Evolutionary conservation across 202 grass and related monocot species (phyloP).

Genomic region (Panicum hallii): DNA sequence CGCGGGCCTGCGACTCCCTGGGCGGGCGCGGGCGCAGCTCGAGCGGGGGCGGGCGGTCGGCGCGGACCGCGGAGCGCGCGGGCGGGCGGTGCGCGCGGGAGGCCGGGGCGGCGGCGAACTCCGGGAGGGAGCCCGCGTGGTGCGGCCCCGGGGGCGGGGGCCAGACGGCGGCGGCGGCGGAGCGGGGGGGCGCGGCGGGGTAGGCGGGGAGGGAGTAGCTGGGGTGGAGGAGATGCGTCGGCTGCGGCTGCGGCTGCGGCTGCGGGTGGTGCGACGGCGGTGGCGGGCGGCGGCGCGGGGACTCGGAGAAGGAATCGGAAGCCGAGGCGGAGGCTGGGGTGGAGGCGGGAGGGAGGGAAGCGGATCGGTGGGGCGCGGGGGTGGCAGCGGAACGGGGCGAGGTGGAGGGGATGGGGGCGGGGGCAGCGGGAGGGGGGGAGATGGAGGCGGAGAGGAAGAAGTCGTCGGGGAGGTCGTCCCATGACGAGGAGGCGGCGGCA

Average conservation of each 20-base stretch:
- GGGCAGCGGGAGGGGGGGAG: constrained; percentile 32
- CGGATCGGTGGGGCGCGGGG: constrained; percentile 22
- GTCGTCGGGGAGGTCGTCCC: constrained; percentile 72
- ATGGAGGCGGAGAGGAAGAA: constrained; percentile 76
- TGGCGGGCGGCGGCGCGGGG: constrained; percentile 11
- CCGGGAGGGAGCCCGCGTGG: constrained; percentile 54
- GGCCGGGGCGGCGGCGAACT: constrained; percentile 53
- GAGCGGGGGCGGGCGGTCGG: constrained; percentile 61
- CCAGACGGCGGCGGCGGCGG: constrained; percentile 26
- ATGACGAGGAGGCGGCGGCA: constrained; percentile 46
- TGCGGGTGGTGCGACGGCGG: not conserved
- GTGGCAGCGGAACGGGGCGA: constrained; percentile 3
- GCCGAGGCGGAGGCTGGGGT: constrained; percentile 20
- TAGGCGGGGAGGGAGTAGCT: constrained; percentile 55
- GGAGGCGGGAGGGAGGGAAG: constrained; percentile 41
- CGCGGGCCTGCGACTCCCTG: constrained; percentile 65
- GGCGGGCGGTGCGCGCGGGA: constrained; percentile 45
- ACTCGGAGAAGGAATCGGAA: constrained; percentile 24
- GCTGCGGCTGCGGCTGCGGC: not conserved
- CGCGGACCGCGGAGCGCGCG: constrained; percentile 43
- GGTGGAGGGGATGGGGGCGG: constrained; percentile 47
- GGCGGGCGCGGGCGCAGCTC: constrained; percentile 76
- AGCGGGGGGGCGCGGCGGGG: constrained; percentile 9
- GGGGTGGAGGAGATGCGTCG: constrained; percentile 40
- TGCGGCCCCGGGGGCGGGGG: constrained; percentile 56